phyloP scores from a whole-genome alignment of 1,139 yeast genomes.

The Zhuliangozyma blackwelliae region DNA sequence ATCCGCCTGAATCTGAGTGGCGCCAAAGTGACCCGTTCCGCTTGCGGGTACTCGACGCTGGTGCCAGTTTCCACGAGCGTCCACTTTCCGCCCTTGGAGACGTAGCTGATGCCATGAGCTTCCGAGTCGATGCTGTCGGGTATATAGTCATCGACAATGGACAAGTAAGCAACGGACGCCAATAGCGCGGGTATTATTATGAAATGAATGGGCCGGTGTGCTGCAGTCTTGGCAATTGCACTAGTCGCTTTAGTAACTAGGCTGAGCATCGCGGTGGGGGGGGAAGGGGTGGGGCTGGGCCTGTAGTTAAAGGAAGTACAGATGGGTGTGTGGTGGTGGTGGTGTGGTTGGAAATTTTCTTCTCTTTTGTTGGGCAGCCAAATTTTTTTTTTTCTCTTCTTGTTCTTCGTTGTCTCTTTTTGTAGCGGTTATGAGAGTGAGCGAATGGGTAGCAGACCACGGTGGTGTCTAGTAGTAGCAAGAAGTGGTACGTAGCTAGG shows the following conservation, averaged over 20 bases:
- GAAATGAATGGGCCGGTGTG: slow-evolving; percentile 86
- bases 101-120: slow-evolving; percentile 21
- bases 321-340: too few species aligned
- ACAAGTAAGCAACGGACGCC: slow-evolving; percentile 78
- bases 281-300: too few species aligned
- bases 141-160: slow-evolving; percentile 76
- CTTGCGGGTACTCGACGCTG: slow-evolving; percentile 35
- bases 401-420: too few species aligned
- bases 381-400: too few species aligned
- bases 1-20: slow-evolving; percentile 54
- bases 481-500: too few species aligned
- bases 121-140: slow-evolving; percentile 28
- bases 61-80: slow-evolving; percentile 16
- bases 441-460: too few species aligned
- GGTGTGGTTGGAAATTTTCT: too few species aligned
- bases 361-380: too few species aligned
- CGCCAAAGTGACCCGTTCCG: slow-evolving; percentile 45
- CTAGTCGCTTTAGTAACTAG: slow-evolving; percentile 31
- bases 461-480: too few species aligned
- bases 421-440: too few species aligned
- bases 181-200: slow-evolving; percentile 68
- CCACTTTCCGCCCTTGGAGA: slow-evolving; percentile 55
- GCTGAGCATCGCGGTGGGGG: slow-evolving; percentile 19
- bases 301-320: too few species aligned
- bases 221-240: slow-evolving; percentile 59